These are phyloP conservation scores for Discostella stelligera DNA, from an alignment of 352 stramenopile species.

Conservation along the genomic window DNA sequence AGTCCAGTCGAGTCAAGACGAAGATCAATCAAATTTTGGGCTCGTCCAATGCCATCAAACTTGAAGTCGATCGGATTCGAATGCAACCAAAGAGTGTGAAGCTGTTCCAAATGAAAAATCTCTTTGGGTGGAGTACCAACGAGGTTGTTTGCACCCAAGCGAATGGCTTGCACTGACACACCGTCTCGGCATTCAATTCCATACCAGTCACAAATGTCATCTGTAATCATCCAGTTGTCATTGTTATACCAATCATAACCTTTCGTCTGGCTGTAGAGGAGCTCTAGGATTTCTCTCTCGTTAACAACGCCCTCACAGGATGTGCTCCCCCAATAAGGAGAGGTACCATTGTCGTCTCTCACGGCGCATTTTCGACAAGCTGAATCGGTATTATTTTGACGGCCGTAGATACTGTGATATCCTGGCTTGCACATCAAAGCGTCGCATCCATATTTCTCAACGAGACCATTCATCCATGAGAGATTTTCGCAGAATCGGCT, in stretches of 20 bases:
- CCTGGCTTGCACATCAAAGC: constrained; percentile 52
- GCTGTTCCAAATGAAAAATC: constrained; percentile 63
- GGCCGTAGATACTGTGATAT: constrained; percentile 46
- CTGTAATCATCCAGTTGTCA: constrained; percentile 59
- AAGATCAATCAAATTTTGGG: constrained; percentile 70
- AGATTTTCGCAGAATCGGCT: constrained; percentile 56
- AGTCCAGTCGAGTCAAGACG: constrained; percentile 76
- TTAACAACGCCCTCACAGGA: constrained; percentile 49
- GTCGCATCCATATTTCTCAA: constrained; percentile 52
- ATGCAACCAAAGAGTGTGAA: constrained; percentile 76
- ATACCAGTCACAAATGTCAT: constrained; percentile 76
- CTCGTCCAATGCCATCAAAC: constrained; percentile 79
- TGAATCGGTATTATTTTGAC: constrained; percentile 56
- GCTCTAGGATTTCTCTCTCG: constrained; percentile 68
- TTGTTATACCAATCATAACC: constrained; percentile 70
- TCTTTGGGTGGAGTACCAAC: constrained; percentile 56
- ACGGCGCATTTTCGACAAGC: constrained; percentile 47
- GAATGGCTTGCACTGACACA: constrained; percentile 61
- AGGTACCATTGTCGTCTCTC: constrained; percentile 42
- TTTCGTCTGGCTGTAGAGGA: constrained; percentile 64
- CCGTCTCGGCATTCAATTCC: constrained; percentile 70
- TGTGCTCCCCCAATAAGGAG: constrained; percentile 64
- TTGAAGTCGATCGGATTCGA: constrained; percentile 79
- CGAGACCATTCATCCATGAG: constrained; percentile 51
- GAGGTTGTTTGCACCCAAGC: constrained; percentile 71